phyloP scores from a whole-genome alignment of 441 rosid species.

The Rhodomyrtus psidioides region DNA sequence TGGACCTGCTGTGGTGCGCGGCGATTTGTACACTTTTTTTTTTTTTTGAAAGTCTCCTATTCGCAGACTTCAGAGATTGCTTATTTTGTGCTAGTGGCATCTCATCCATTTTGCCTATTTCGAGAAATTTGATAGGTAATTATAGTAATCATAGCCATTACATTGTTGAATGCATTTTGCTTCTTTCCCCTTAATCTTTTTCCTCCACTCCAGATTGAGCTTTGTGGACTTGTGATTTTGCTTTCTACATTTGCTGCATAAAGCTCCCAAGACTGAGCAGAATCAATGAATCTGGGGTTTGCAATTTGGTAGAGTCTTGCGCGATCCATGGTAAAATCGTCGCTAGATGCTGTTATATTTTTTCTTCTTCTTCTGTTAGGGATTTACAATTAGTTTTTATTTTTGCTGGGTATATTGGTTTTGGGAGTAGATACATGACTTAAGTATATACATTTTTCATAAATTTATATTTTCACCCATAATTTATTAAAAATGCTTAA shows the following conservation, averaged over 20 bases:
- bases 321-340: background rate
- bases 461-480: no score
- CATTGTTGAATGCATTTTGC: background rate
- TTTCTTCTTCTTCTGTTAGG: no score
- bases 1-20: background rate
- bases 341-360: background rate
- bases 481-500: no score
- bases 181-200: background rate
- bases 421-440: no score
- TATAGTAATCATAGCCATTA: background rate
- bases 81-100: background rate
- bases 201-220: background rate
- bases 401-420: no score
- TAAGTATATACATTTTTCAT: no score
- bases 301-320: background rate
- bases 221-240: background rate
- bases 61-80: background rate
- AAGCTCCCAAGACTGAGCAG: background rate
- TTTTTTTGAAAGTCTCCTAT: no score
- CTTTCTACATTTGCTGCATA: background rate
- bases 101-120: background rate
- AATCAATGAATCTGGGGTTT: background rate
- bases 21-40: background rate
- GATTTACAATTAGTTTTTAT: no score
- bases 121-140: background rate